A percentile compares a stretch with the other conserved stretches of the same genome.
Conservation (phyloP, 192 early-diverging fungal species). For the Umbelopsis isabellina region DNA sequence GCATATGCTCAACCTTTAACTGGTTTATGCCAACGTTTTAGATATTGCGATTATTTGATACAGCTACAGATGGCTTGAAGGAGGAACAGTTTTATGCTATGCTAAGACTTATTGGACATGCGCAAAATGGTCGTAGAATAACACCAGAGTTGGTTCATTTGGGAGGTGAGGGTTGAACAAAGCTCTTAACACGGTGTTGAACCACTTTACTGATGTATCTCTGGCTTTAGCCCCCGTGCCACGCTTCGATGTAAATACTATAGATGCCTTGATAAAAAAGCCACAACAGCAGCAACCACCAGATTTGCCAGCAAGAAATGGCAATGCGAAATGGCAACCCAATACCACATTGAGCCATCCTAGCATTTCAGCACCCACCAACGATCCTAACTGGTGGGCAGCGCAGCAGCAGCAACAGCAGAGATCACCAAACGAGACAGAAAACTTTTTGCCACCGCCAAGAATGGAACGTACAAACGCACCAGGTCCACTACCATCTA, state of each 20-base stretch:
- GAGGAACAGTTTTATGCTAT: constrained; percentile 41
- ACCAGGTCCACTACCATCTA: background rate
- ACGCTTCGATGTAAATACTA: constrained; percentile 20
- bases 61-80: constrained; percentile 28
- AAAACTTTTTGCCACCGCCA: constrained; percentile 2
- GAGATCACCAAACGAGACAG: background rate
- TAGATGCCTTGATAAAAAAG: constrained; percentile 23
- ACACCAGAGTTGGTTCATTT: constrained; percentile 34
- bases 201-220: background rate
- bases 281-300: constrained; percentile 7
- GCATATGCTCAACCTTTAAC: background rate
- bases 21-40: background rate
- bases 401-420: background rate
- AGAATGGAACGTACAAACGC: constrained; percentile 12
- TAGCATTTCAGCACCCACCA: background rate
- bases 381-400: background rate
- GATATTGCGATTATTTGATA: constrained; percentile 39
- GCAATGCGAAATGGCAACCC: background rate
- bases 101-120: constrained; percentile 41
- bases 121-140: constrained; percentile 41
- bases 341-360: background rate
- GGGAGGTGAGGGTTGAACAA: constrained; percentile 30
- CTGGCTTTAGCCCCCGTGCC: constrained; percentile 20
- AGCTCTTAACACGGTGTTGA: background rate
- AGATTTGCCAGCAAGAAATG: background rate